Evolutionary conservation across 345 rosid genomes (phyloP).

Genomic region (Cardamine resedifolia): DNA sequence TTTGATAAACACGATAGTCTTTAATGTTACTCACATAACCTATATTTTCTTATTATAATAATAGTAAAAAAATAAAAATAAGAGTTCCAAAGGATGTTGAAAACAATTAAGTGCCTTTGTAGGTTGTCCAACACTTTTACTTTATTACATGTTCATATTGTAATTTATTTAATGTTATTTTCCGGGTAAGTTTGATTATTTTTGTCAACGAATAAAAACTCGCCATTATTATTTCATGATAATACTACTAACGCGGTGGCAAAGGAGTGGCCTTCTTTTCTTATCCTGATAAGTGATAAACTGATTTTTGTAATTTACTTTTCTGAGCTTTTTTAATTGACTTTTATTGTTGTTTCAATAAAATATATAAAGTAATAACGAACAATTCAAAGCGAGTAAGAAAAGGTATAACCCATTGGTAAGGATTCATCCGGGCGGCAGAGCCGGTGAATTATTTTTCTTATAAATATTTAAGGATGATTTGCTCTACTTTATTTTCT

Average conservation of each 20-base stretch:
- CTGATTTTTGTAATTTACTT: slow-evolving; percentile 11
- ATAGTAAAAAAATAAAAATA: neutral
- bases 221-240: slow-evolving; percentile 24
- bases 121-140: neutral
- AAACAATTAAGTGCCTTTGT: neutral
- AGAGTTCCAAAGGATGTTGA: neutral
- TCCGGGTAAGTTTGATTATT: neutral
- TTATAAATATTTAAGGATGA: neutral
- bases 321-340: slow-evolving; percentile 24
- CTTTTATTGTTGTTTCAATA: neutral
- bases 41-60: neutral
- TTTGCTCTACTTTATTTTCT: no score
- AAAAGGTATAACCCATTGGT: slow-evolving; percentile 28
- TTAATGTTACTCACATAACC: slow-evolving; percentile 1
- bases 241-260: slow-evolving; percentile 2
- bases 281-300: slow-evolving; percentile 31
- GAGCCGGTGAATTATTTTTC: slow-evolving; percentile 12
- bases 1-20: no score
- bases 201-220: slow-evolving; percentile 14
- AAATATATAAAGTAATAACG: slow-evolving; percentile 22
- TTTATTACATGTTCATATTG: slow-evolving; percentile 27
- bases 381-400: slow-evolving; percentile 12
- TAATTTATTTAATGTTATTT: neutral
- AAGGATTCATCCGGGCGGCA: slow-evolving; percentile 17
- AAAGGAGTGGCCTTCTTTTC: slow-evolving; percentile 29